Conservation (phyloP, 169 alveolate species). For the Cyclospora cayetanensis region DNA sequence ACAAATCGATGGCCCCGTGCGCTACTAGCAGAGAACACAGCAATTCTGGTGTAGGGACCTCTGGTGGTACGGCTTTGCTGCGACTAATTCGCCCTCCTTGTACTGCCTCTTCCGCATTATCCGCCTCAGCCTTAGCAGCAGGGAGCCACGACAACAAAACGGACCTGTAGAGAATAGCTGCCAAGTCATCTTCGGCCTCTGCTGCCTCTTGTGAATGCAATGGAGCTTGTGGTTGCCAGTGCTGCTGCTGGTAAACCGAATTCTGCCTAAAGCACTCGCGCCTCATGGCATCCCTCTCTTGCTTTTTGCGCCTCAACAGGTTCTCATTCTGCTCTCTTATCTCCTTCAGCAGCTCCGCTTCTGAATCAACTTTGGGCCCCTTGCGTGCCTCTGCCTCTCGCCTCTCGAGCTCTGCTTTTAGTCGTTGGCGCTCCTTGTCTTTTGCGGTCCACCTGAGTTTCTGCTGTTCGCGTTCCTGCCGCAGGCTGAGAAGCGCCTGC, state of each 20-base stretch:
- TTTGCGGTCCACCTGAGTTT: slow-evolving; percentile 31
- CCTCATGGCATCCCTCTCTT: neutral
- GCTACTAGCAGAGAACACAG: neutral
- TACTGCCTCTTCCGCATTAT: neutral
- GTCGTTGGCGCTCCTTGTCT: neutral
- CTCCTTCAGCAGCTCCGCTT: neutral
- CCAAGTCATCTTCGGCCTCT: slow-evolving; percentile 39
- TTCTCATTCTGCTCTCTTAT: slow-evolving; percentile 20
- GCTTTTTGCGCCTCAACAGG: neutral
- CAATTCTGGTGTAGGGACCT: slow-evolving; percentile 32
- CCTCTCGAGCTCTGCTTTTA: slow-evolving; percentile 36
- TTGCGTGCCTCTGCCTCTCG: slow-evolving; percentile 39
- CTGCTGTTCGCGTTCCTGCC: slow-evolving; percentile 57
- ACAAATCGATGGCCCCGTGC: slow-evolving; percentile 60
- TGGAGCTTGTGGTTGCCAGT: slow-evolving; percentile 1
- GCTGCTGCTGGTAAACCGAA: neutral
- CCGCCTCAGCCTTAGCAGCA: neutral
- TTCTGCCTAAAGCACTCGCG: neutral
- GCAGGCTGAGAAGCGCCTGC: neutral
- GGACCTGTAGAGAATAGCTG: slow-evolving; percentile 40
- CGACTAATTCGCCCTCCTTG: neutral
- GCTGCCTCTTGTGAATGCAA: neutral
- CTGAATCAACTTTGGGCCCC: neutral
- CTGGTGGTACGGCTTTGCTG: neutral
- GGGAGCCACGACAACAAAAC: slow-evolving; percentile 51